phyloP scores from a whole-genome alignment of 371 early-diverging fungal genomes.

The Batrachochytrium dendrobatidis region DNA sequence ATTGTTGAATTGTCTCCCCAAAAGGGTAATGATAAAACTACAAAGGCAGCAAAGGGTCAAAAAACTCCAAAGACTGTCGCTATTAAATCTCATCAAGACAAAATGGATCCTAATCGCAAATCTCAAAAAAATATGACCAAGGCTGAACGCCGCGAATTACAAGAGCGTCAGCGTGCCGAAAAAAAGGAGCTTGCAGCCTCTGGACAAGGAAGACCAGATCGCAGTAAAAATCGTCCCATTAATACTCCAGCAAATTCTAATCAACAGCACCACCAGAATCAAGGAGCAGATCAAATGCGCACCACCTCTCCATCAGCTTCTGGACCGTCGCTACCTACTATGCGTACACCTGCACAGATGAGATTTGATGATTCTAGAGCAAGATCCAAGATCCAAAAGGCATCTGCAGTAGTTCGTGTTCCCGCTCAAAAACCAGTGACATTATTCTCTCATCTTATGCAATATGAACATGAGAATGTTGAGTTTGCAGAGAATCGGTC shows the following conservation, averaged over 20 bases:
- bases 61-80: no score
- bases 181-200: constrained; percentile 52
- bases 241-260: neutral
- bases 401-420: constrained; percentile 3
- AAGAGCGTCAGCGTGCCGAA: constrained; percentile 69
- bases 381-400: constrained; percentile 20
- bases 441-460: constrained; percentile 45
- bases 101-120: constrained; percentile 30
- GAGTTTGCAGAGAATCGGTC: constrained; percentile 17
- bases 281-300: neutral
- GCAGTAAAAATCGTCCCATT: no score
- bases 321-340: constrained; percentile 29
- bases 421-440: constrained; percentile 31
- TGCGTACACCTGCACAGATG: constrained; percentile 22
- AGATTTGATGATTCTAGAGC: constrained; percentile 21
- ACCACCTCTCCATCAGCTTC: constrained; percentile 6
- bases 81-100: no score
- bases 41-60: no score
- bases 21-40: no score
- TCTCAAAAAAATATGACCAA: constrained; percentile 75
- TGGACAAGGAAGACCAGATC: constrained; percentile 13
- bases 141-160: constrained; percentile 78
- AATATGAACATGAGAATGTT: constrained; percentile 27
- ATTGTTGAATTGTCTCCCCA: no score
- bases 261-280: constrained; percentile 5